Evolutionary conservation across 371 early-diverging fungal genomes (phyloP), one percentile per base, ranked within the genome.

Genomic region (Catenaria anguillulae): DNA sequence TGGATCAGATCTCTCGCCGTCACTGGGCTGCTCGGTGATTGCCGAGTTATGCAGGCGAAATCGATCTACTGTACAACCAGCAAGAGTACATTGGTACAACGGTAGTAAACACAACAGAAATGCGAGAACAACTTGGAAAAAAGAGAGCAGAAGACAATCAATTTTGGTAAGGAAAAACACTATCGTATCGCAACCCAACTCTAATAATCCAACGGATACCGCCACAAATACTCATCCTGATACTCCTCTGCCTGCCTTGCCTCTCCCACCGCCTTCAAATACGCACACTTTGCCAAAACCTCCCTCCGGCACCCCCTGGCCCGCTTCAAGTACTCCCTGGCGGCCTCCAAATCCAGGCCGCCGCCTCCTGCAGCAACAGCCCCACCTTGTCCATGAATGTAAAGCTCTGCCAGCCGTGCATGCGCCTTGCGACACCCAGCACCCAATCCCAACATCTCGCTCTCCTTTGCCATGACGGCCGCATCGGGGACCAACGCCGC

Each of bases 141-240:
- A n/a, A n/a, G n/a, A n/a, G n/a, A n/a, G n/a, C n/a, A n/a, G n/a
- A n/a, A n/a, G n/a, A n/a, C n/a, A n/a, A n/a, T n/a, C n/a, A n/a
- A n/a, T n/a, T n/a, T n/a, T n/a, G n/a, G n/a, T n/a, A n/a, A n/a
- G n/a, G n/a, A n/a, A n/a, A n/a, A n/a, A n/a, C n/a, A n/a, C n/a
- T n/a, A n/a, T n/a, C n/a, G n/a, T n/a, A n/a, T n/a, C n/a, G n/a
- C n/a, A n/a, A n/a, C n/a, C n/a, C n/a, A n/a, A 40, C 40, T 40
- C 43, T 58, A 58, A 45, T 15, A 58, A 43, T 58, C 59, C 40
- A 58, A 17, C 37, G 59, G 59, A 29, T 40, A 58, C 29, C 59
- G 36, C 59, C 59, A 58, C 43, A 58, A 29, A 29, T 58, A 58
- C 43, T 58, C 59, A 26, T 58, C 59, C 15, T 26, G 43, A 45